phyloP scores from a whole-genome alignment of 164 flowering plant species.

The Magnolia changhungtana region DNA sequence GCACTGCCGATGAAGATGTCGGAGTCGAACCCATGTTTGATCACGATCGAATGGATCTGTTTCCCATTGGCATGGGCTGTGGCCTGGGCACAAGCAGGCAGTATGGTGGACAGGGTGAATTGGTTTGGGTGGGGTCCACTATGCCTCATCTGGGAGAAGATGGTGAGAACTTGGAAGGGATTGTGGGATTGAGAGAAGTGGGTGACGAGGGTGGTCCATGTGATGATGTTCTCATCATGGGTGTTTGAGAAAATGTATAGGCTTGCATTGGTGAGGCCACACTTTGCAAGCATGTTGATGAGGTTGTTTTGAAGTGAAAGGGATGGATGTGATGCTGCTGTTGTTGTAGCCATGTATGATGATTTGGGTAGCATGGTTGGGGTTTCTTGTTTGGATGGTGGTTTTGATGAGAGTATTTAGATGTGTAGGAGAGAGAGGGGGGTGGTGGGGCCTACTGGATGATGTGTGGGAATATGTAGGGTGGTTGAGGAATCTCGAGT shows the following conservation, averaged over 20 bases:
- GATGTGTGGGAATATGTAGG: not conserved
- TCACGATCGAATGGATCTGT: constrained; percentile 44
- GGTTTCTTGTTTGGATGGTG: constrained; percentile 16
- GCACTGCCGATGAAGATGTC: constrained; percentile 47
- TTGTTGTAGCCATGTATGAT: constrained; percentile 26
- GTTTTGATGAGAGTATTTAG: constrained; percentile 44
- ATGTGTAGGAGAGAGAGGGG: constrained; percentile 27
- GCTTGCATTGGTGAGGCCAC: constrained; percentile 33
- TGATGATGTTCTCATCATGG: constrained; percentile 32
- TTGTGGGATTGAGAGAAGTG: constrained; percentile 32
- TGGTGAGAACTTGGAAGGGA: constrained; percentile 34
- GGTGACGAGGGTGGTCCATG: constrained; percentile 59
- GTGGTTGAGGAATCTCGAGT: not conserved
- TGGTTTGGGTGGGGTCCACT: constrained; percentile 44
- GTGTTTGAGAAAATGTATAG: constrained; percentile 31
- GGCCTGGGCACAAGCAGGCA: constrained; percentile 45
- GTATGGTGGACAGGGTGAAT: constrained; percentile 51
- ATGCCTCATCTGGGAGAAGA: constrained; percentile 42
- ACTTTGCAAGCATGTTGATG: constrained; percentile 49
- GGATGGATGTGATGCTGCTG: constrained; percentile 14
- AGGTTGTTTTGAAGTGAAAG: constrained; percentile 48
- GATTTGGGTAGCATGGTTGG: constrained; percentile 45
- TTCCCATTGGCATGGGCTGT: constrained; percentile 25
- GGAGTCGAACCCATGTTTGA: constrained; percentile 38
- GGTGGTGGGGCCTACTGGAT: not conserved